Percentiles rank a stretch among this genome's conserved stretches.
phyloP scores from a whole-genome alignment of 1,284 basidiomycete genomes.

The Sanguinoderma infundibulare region DNA sequence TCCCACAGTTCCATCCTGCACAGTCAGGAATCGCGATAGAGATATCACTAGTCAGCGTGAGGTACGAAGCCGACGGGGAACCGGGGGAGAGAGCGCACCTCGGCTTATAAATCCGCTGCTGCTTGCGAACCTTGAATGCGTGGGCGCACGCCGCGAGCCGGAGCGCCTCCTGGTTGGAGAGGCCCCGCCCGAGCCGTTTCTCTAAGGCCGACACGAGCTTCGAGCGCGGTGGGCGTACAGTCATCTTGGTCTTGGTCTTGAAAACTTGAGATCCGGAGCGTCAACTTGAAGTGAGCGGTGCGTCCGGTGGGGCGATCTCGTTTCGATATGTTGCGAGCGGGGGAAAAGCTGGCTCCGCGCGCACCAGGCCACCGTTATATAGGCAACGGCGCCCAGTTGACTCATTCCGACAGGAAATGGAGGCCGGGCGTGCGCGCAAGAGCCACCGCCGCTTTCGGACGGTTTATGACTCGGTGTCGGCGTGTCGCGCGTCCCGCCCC shows the following conservation, averaged over 20 bases:
- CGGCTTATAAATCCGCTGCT: constrained; percentile 24
- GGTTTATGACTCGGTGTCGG: background rate
- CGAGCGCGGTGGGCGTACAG: constrained; percentile 6
- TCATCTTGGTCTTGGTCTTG: constrained; percentile 8
- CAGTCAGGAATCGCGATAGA: background rate
- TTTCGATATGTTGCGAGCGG: background rate
- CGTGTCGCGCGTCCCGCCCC: background rate
- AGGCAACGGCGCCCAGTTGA: background rate
- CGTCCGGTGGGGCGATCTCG: background rate
- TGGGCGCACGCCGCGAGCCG: constrained; percentile 11
- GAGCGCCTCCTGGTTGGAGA: constrained; percentile 15
- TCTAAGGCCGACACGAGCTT: constrained; percentile 10
- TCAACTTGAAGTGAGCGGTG: background rate
- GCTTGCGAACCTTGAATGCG: constrained; percentile 13
- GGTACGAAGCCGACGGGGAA: background rate
- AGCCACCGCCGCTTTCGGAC: background rate
- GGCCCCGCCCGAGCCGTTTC: constrained; percentile 20
- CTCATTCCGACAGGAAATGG: background rate
- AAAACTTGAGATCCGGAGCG: background rate
- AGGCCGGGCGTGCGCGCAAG: background rate
- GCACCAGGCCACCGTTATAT: background rate
- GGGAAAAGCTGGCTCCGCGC: background rate
- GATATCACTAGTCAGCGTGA: background rate
- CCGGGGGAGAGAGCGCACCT: constrained; percentile 9
- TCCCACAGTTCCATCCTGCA: constrained; percentile 59